These are phyloP conservation scores for Lecanicillium sp. DNA, from an alignment of 2,329 filamentous ascomycete species.

Conservation along the genomic window DNA sequence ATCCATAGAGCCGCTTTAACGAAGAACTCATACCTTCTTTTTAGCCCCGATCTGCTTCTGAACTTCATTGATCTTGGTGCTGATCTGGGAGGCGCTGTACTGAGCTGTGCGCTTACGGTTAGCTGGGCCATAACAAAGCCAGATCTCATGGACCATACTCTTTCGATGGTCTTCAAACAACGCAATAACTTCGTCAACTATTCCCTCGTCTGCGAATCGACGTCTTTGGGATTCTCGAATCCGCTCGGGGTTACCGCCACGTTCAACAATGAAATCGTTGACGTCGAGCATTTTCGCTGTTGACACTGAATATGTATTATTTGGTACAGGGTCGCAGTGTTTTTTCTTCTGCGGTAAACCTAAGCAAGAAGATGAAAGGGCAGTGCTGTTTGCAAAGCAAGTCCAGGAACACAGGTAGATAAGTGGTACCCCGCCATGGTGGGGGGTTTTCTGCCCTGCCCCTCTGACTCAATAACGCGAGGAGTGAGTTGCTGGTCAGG, in stretches of 20 bases:
- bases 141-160: constrained; percentile 41
- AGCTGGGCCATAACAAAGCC: not conserved
- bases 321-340: not conserved
- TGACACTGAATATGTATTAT: not conserved
- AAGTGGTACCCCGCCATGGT: constrained; percentile 9
- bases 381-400: constrained; percentile 4
- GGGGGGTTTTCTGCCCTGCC: constrained; percentile 14
- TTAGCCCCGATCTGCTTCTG: constrained; percentile 87
- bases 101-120: constrained; percentile 38
- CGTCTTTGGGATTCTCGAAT: constrained; percentile 88
- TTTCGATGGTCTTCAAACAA: constrained; percentile 80
- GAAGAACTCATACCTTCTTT: constrained; percentile 61
- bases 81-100: constrained; percentile 74
- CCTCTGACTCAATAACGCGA: constrained; percentile 5
- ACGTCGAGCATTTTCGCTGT: constrained; percentile 61
- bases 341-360: not conserved
- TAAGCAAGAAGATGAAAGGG: not conserved
- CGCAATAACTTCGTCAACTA: constrained; percentile 85
- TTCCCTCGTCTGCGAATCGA: constrained; percentile 71
- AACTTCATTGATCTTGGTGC: constrained; percentile 77
- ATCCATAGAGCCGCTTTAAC: not conserved
- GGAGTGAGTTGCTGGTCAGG: not conserved
- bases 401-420: not conserved
- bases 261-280: constrained; percentile 73
- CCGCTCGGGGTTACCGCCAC: constrained; percentile 84